These are phyloP conservation scores for Talaromyces borbonicus DNA, from an alignment of 495 filamentous ascomycete genomes.

Conservation along the genomic window DNA sequence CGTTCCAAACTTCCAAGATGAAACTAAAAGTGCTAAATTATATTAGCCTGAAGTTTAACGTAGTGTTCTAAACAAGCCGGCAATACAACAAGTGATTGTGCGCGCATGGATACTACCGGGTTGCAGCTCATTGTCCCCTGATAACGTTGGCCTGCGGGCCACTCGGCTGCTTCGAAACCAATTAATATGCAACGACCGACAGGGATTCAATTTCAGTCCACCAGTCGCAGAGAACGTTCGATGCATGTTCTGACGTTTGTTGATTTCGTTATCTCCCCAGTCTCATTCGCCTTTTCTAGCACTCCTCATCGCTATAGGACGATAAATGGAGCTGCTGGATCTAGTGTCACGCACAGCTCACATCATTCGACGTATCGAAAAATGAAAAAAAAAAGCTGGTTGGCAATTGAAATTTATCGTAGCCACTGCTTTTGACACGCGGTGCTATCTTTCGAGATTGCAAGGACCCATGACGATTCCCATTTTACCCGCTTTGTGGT, in stretches of 20 bases:
- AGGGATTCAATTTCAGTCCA: constrained; percentile 4
- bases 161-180: background rate
- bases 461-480: constrained; percentile 3
- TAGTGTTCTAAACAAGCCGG: background rate
- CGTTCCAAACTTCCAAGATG: constrained; percentile 6
- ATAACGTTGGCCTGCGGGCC: constrained; percentile 4
- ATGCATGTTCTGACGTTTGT: constrained; percentile 5
- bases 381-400: too few relatives aligned
- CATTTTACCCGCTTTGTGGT: constrained; percentile 7
- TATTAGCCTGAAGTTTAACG: constrained; percentile 1
- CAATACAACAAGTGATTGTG: background rate
- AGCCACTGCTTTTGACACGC: constrained; percentile 5
- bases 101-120: background rate
- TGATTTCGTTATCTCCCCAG: constrained; percentile 3
- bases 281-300: background rate
- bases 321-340: background rate
- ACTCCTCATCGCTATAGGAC: background rate
- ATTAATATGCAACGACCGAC: constrained; percentile 2
- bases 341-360: background rate
- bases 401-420: background rate
- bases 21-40: background rate
- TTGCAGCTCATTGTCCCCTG: background rate
- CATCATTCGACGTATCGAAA: background rate
- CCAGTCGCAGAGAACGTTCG: constrained; percentile 1
- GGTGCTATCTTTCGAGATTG: background rate